Conservation (phyloP, 495 filamentous ascomycete genomes). For the Chaetomidium leptoderma region DNA sequence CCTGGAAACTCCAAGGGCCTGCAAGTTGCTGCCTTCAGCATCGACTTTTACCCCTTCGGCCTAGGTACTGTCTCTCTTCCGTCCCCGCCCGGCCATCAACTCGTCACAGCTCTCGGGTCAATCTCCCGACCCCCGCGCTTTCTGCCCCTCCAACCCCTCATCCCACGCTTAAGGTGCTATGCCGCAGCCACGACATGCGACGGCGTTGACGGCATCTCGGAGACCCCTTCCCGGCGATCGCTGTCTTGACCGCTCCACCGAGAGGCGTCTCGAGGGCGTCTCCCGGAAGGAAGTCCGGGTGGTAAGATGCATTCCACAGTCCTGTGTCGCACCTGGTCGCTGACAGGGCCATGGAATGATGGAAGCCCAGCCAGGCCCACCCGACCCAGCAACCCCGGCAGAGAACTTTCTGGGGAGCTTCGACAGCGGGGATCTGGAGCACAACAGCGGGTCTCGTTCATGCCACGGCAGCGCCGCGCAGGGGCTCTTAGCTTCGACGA, state of each 20-base stretch:
- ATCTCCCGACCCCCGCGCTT: not conserved
- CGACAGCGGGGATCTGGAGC: not conserved
- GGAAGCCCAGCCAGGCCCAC: no score
- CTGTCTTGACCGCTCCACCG: not conserved
- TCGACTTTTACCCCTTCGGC: no score
- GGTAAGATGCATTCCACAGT: no score
- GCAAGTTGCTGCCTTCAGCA: no score
- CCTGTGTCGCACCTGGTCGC: not conserved
- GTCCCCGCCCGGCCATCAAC: not conserved
- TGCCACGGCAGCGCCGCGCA: not conserved
- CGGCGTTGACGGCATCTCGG: not conserved
- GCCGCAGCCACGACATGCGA: conserved; percentile 18
- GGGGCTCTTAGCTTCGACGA: not conserved
- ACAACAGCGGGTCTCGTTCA: conserved; percentile 11
- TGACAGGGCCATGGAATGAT: not conserved
- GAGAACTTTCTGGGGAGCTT: conserved; percentile 15
- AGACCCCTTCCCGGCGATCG: not conserved
- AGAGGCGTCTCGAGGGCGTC: no score
- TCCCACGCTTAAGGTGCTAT: conserved; percentile 9
- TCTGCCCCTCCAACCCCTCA: conserved; percentile 8
- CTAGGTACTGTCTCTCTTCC: no score
- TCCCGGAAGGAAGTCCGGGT: no score
- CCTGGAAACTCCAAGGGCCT: no score
- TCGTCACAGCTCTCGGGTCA: no score
- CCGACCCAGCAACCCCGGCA: conserved; percentile 7